Base-by-base conservation (phyloP, 78 protist species). In the Anaeramoeba flamelloides region DNA sequence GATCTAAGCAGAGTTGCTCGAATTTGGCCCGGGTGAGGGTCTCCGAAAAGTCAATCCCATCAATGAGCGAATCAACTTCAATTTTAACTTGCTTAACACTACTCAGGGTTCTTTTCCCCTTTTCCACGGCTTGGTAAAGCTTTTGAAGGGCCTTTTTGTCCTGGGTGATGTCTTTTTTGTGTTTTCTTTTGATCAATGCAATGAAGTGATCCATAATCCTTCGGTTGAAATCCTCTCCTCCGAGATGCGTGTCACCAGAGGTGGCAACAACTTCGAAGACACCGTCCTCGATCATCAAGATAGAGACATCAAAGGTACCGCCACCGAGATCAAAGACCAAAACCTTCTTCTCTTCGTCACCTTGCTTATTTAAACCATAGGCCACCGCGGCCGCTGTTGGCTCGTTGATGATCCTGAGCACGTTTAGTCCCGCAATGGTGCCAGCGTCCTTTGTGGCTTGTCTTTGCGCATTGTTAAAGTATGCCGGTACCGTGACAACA, bases 361-460 rank as follows among this genome's bases (percentile, higher is more conserved):
- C 39, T 36, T 4, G 83, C 86, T 75, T 78, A 39, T 85, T 90
- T 12, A 90, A 88, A 3, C 94, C 96, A 83, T 93, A 92, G 22
- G 97, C 95, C 32, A 94, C 76, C 32, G 98, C 97, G 0, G 96
- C 96, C 3, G 99, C 97, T 0, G 98, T 91, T 40, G 97, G 97
- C 86, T 96, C 98, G 87, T 91, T 94, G 88, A 96, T 31, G 1
- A 80, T 64, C n/a, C 40, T 65, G 74, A 65, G 30, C 2, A 78
- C 80, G 40, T 82, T 75, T 33, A 92, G 82, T 1, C 94, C 94
- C 3, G 94, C 91, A 74, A 91, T 89, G 53, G 17, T 31, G 80
- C 94, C 90, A 0, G 94, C 92, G 81, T 90, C 91, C 86, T 86
- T 82, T 41, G 92, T 90, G 2, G 92, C 88, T 82, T 87, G 89